Conservation (phyloP, 345 rosid genomes). For the Dipteronia dyeriana region DNA sequence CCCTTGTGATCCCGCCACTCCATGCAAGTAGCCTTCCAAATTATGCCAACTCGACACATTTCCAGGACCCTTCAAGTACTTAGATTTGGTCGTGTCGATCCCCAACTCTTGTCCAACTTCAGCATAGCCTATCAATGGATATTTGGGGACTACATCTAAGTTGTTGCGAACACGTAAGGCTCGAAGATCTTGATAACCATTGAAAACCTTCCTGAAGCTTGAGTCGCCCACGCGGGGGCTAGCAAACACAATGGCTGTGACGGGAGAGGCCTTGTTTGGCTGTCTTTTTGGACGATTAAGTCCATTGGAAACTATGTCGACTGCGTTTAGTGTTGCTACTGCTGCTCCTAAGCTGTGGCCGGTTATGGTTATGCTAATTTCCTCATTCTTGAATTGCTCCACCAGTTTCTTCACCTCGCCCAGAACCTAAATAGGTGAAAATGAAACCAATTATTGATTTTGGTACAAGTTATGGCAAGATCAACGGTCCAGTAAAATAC, state of each 20-base stretch:
- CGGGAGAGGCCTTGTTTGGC: constrained; percentile 34
- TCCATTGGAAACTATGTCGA: constrained; percentile 65
- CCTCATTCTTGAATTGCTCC: constrained; percentile 57
- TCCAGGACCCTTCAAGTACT: constrained; percentile 63
- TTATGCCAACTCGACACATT: constrained; percentile 49
- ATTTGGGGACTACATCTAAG: constrained; percentile 61
- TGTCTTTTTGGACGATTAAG: constrained; percentile 39
- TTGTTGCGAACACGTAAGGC: constrained; percentile 50
- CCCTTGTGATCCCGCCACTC: constrained; percentile 79
- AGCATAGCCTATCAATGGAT: constrained; percentile 58
- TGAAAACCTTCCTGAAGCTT: constrained; percentile 34
- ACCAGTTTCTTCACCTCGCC: constrained; percentile 53
- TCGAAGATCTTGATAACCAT: constrained; percentile 45
- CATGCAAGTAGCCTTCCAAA: constrained; percentile 71
- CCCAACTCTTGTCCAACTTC: constrained; percentile 71
- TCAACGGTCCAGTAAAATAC: too few relatives aligned
- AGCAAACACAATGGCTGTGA: constrained; percentile 59
- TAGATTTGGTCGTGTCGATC: constrained; percentile 61
- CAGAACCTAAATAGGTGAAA: constrained; percentile 29
- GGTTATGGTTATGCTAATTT: constrained; percentile 60
- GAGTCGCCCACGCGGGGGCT: constrained; percentile 73
- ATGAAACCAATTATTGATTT: background rate
- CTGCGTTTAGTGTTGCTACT: constrained; percentile 54
- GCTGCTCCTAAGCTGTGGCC: constrained; percentile 80
- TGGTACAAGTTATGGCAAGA: too few relatives aligned